These are phyloP conservation scores for Casuarina glauca DNA, from an alignment of 306 rosid species.

Conservation along the genomic window DNA sequence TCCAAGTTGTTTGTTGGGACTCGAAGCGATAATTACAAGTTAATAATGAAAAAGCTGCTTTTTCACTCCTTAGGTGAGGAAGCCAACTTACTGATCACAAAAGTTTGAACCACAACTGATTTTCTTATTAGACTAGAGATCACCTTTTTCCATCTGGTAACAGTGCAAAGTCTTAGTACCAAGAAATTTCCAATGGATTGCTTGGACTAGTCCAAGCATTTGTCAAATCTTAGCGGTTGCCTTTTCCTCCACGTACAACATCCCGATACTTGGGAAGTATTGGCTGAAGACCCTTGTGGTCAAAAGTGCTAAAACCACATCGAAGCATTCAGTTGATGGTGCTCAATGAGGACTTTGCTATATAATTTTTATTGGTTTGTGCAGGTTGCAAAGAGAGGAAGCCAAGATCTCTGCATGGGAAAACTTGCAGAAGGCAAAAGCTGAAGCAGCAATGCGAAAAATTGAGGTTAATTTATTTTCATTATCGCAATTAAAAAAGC, in stretches of 20 bases:
- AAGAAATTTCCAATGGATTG: background rate
- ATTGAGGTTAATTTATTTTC: constrained; percentile 60
- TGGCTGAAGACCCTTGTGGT: too few species aligned
- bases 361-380: background rate
- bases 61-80: background rate
- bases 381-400: constrained; percentile 77
- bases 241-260: too few species aligned
- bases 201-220: background rate
- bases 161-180: too few species aligned
- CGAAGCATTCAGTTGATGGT: background rate
- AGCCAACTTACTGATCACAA: background rate
- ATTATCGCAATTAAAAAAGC: constrained; percentile 6
- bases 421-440: constrained; percentile 82
- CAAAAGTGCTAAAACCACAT: background rate
- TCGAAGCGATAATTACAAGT: background rate
- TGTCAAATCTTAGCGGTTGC: too few species aligned
- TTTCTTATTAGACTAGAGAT: too few species aligned
- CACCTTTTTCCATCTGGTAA: too few species aligned
- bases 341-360: background rate
- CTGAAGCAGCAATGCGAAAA: constrained; percentile 78
- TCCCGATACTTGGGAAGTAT: too few species aligned
- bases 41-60: too few species aligned
- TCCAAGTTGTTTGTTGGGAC: background rate
- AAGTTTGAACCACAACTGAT: background rate
- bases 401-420: constrained; percentile 93